Percentiles rank a stretch among this genome's conserved stretches.
phyloP scores from a whole-genome alignment of 2,329 filamentous ascomycete species.

The Fusarium decemcellulare region DNA sequence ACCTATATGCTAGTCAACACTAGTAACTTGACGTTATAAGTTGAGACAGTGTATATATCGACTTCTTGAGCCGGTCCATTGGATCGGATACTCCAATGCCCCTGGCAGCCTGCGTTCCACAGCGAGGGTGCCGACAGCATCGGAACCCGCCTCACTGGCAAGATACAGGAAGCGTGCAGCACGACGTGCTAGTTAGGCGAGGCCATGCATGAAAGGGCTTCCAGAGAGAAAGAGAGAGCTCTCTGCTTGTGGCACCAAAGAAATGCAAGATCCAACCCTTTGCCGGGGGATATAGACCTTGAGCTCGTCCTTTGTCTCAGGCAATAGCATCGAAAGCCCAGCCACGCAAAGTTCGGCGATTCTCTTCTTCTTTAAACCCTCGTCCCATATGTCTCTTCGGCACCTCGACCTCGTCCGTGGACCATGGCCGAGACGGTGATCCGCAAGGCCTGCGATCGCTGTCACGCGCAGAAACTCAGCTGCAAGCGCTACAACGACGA shows the following conservation, averaged over 20 bases:
- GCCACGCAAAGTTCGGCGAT: constrained; percentile 20
- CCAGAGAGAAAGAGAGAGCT: constrained; percentile 1
- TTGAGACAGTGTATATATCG: not conserved
- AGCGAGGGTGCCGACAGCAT: constrained; percentile 41
- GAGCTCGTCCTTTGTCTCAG: too few species aligned
- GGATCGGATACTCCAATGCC: constrained; percentile 29
- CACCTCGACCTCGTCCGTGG: constrained; percentile 36
- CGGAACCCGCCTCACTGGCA: constrained; percentile 40
- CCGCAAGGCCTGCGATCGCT: constrained; percentile 63
- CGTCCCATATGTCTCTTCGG: constrained; percentile 49
- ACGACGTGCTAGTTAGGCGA: constrained; percentile 42
- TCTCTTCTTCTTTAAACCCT: constrained; percentile 48
- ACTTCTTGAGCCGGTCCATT: constrained; percentile 29
- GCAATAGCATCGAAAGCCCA: constrained; percentile 3
- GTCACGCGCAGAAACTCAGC: constrained; percentile 62
- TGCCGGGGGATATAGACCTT: constrained; percentile 11
- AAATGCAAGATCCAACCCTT: constrained; percentile 15
- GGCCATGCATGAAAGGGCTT: constrained; percentile 30
- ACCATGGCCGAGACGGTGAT: constrained; percentile 56
- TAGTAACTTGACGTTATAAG: not conserved
- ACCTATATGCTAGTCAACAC: not conserved
- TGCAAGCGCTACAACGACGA: constrained; percentile 59
- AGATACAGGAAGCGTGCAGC: constrained; percentile 39
- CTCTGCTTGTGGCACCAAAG: constrained; percentile 28
- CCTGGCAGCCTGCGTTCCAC: constrained; percentile 33